Base-by-base conservation (phyloP, 2,329 filamentous ascomycete species). In the Fusarium floridanum region DNA sequence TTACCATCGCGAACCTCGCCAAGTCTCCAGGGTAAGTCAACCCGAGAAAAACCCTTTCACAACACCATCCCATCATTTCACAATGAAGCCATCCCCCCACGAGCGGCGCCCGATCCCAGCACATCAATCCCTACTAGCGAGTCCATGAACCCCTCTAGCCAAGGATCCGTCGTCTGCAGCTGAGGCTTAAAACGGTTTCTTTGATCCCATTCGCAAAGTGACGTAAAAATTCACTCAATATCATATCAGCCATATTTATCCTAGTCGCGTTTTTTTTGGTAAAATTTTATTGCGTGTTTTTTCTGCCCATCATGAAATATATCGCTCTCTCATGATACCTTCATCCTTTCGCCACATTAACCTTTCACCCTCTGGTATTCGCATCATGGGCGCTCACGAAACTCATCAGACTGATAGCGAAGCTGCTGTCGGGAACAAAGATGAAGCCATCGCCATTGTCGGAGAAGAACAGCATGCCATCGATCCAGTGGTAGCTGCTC, bases 391-490 rank as follows among this genome's bases (percentile, higher is more conserved):
- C 53, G 56, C 64, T 4, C 39, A n/a, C 3, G 67, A 64, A n/a
- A 68, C 61, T 36, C 27, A 22, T 1, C 36, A 62, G 45, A 17
- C 32, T 29, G 71, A 64, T 41, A 64, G 50, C 64, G 72, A 75
- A 27, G 68, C 60, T n/a, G 64, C 43, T 6, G 74, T 74, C 10
- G 64, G 61, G 17, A 72, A 53, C 17, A 82, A 76, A 55, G 80
- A 82, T 68, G 80, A 82, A 62, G 80, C 80, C 12, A 79, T 91
- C 64, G 86, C 85, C 10, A 85, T 93, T 67, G 90, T 92, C 3
- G 89, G 91, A 27, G 88, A 91, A 68, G 84, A 87, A 73, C 83
- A 84, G 5, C 87, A 88, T 70, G 78, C 81, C 5, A 85, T 91
- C 53, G 91, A 93, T 75, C 87, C 88, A 0, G 83, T 80, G 0